A percentile compares a stretch with the other conserved stretches of the same genome.
These are phyloP conservation scores for Fagopyrum tataricum DNA, from an alignment of 148 eudicot genomes.

Conservation along the genomic window DNA sequence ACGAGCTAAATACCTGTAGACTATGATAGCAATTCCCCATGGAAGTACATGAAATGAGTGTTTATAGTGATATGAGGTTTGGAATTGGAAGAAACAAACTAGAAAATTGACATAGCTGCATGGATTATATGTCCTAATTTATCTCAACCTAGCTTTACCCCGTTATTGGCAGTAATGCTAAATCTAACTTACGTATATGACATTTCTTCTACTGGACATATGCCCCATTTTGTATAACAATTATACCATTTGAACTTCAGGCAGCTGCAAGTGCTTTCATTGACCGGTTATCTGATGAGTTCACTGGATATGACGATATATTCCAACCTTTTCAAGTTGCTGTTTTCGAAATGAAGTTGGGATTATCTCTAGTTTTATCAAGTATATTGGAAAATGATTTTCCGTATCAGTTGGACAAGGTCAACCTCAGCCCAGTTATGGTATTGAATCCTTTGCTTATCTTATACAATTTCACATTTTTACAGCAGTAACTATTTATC, in stretches of 20 bases:
- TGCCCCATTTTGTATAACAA: background rate
- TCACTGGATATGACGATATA: conserved; percentile 54
- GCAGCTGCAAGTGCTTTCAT: conserved; percentile 59
- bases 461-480: background rate
- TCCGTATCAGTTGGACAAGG: conserved; percentile 34
- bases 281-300: conserved; percentile 64
- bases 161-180: background rate
- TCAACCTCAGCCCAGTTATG: conserved; percentile 37
- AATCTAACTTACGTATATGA: background rate
- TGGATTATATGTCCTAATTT: background rate
- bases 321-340: conserved; percentile 89
- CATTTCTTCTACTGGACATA: background rate
- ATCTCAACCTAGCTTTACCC: background rate
- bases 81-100: background rate
- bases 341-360: conserved; percentile 83
- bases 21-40: background rate
- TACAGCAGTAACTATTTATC: background rate
- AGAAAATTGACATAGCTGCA: background rate
- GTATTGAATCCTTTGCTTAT: conserved; percentile 24
- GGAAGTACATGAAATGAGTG: background rate
- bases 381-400: conserved; percentile 40
- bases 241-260: conserved; percentile 27
- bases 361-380: conserved; percentile 57
- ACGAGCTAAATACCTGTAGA: background rate
- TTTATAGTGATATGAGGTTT: background rate